Evolutionary conservation across 1,284 basidiomycete species (phyloP), one percentile per base, ranked within the genome.

Genomic region (Tilletia walkeri): DNA sequence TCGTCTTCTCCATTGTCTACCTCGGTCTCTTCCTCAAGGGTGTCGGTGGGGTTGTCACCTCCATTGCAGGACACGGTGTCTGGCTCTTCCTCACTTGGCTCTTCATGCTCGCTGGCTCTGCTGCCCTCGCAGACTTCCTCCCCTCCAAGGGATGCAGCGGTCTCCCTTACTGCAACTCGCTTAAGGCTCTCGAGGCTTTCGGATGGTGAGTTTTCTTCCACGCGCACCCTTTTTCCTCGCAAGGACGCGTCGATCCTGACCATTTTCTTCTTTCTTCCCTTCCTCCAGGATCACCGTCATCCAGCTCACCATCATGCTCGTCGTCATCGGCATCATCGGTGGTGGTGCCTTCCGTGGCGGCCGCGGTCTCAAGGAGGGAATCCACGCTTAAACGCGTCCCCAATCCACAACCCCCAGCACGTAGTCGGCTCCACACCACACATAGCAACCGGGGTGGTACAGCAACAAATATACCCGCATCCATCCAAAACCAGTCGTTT

Each of bases 331-430:
- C 70, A 68, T 70, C 66, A 73, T 83, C 50, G 80, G 76, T 38
- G 78, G 72, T 30, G 78, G 78, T 65, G 78, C 81, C 36, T 82
- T 83, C 80, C 76, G 77, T 12, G 80, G 81, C 54, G 81, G 81
- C 67, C 76, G 78, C n/a, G 77, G 77, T 48, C 69, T 82, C 70
- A 81, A 82, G 74, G 80, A 82, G 71, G 72, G 76, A 45, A 45
- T 45, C 41, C 6, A 7, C 41, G 41, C 41, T 9, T 45, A 45
- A 45, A 45, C 41, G 41, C 41, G 41, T 45, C 14, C 41, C 3
- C 41, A 45, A 45, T 3, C 41, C 41, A 9, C 41, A 45, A 45
- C 41, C 41, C 41, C 41, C 41, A 7, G 6, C 41, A 9, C 41
- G 14, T 14, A 7, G 14, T 45, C 41, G 9, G 9, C 41, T 14